Base-by-base conservation (phyloP, 139 green algal genomes). In the Pleodorina starrii region DNA sequence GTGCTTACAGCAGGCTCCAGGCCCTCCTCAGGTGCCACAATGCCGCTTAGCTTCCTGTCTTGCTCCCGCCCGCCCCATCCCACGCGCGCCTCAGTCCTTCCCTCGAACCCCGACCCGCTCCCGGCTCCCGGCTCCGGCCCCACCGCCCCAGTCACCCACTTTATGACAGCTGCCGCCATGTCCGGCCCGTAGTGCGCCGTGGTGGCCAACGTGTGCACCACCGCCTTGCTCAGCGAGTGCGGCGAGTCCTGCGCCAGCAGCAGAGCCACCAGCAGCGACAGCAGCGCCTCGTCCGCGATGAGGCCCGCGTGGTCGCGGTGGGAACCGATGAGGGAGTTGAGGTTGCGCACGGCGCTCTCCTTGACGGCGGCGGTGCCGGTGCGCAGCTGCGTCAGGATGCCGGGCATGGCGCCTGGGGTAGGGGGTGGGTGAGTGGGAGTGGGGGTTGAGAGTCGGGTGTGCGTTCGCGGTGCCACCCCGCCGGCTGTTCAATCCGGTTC, bases 91-190 rank as follows among this genome's bases (percentile, higher is more conserved):
- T n/a, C n/a, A n/a, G n/a, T n/a, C n/a, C n/a, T n/a, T n/a, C n/a
- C n/a, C n/a, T n/a, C n/a, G n/a, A n/a, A n/a, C n/a, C n/a, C n/a
- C n/a, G n/a, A n/a, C n/a, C n/a, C n/a, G n/a, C n/a, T n/a, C n/a
- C n/a, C n/a, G n/a, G n/a, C n/a, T n/a, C n/a, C n/a, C n/a, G n/a
- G n/a, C n/a, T n/a, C n/a, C n/a, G n/a, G n/a, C n/a, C n/a, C n/a
- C n/a, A n/a, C 69, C 69, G 16, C 2, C 36, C 32, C 69, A 35
- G 42, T 16, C 35, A 50, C 83, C 32, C 83, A 88, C 83, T 42
- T 81, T 32, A 93, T 88, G 46, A 92, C 57, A 1, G 88, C 91
- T 17, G 84, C 77, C 14, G 91, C 82, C 71, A 93, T 87, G 14
- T 88, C 51, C 4, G 84, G 10, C 4, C 82, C 66, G 74, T 81